Base-by-base conservation (phyloP, 2,329 filamentous ascomycete genomes). In the Penicillium digitatum region DNA sequence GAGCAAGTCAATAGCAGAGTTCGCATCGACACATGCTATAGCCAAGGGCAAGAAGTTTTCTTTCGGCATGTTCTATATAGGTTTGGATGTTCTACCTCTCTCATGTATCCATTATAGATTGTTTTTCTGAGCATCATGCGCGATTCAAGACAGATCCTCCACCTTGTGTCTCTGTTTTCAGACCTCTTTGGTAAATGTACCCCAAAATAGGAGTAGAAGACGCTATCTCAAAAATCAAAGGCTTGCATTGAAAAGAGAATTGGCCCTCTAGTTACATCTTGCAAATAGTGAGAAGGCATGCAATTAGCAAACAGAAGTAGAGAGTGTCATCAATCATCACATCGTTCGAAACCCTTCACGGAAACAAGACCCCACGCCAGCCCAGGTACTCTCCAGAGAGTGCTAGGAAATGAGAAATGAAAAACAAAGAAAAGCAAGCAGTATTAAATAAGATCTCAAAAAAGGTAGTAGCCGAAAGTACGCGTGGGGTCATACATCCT, bases 401-500 rank as follows among this genome's bases (percentile, higher is more conserved):
- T 26, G 22, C 12, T 9, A 8, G 27, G 18, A 14, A 27, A 37
- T 14, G 18, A 31, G 44, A 45, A 26, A 11, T 8, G 9, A 26
- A 26, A 34, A 26, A 31, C 24, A 27, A 26, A 40, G 26, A 27
- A 40, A 31, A 22, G 34, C 20, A 35, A 40, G 3, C 10, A 12
- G 1, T 5, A 27, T 35, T 14, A 43, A 43, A 12, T 5, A 34
- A 7, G 7, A 35, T 16, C 5, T 18, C 24, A 4, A 7, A 18
- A n/a, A 8, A n/a, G n/a, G n/a, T 8, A 18, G 26, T 34, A 10
- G 11, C 14, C 20, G 11, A 34, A 44, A 5, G 20, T n/a, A 43
- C 20, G 11, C 31, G 8, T 22, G 22, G 35, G 31, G 32, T 66
- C 56, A 72, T 39, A 61, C 44, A 3, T 69, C 64, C 16, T 72